A percentile compares a stretch with the other conserved stretches of the same genome.
These are phyloP conservation scores for Nitzschia sp. DNA, from an alignment of 108 stramenopile species.

Conservation along the genomic window DNA sequence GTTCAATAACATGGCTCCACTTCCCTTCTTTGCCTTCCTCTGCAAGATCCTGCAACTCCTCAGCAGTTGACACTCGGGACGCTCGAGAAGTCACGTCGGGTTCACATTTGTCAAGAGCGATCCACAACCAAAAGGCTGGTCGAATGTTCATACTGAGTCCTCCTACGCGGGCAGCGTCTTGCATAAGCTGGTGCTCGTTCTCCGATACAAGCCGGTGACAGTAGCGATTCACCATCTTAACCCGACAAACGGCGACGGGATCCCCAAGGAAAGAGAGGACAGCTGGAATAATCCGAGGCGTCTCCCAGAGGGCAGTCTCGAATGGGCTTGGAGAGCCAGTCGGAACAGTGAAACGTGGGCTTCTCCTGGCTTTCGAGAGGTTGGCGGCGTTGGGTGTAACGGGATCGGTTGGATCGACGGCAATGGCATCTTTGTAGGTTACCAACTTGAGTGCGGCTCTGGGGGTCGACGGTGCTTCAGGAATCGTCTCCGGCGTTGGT, in stretches of 20 bases:
- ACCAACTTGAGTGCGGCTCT: neutral
- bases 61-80: neutral
- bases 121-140: constrained; percentile 88
- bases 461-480: neutral
- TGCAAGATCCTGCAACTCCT: constrained; percentile 44
- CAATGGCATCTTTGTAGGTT: neutral
- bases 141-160: constrained; percentile 76
- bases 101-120: constrained; percentile 67
- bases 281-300: constrained; percentile 64
- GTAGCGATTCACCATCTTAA: constrained; percentile 70
- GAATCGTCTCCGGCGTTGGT: neutral
- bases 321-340: constrained; percentile 70
- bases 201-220: constrained; percentile 67
- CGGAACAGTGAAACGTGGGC: constrained; percentile 32
- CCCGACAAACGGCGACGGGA: constrained; percentile 75
- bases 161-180: constrained; percentile 79
- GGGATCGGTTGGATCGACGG: neutral
- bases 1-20: constrained; percentile 82
- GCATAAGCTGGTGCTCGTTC: constrained; percentile 79
- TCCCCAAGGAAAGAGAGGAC: constrained; percentile 78
- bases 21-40: constrained; percentile 59
- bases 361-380: neutral
- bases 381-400: constrained; percentile 7
- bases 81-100: neutral
- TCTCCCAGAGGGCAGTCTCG: constrained; percentile 60